Evolutionary conservation across 2,329 filamentous ascomycete species (phyloP), one percentile per base, ranked within the genome.

Genomic region (Bimuria novae-zelandiae): DNA sequence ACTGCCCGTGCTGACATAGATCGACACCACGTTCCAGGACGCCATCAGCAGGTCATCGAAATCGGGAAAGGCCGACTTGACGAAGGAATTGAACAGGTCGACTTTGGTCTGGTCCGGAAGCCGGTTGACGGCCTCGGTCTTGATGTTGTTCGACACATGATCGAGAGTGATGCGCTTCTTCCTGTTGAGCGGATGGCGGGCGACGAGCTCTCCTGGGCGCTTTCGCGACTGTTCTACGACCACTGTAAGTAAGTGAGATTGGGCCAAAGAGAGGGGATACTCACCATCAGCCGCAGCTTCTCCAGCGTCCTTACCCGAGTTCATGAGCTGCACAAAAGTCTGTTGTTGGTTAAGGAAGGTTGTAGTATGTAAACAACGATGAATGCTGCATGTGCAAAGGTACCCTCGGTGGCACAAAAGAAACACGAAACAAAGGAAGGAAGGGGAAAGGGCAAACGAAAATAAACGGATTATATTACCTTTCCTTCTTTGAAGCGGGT

Each of bases 31-130:
- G 29, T 71, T 72, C 68, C 68, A 71, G 0, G 63, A 57, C 12
- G 69, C 68, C 41, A 60, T 63, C 56, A 71, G 61, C 40, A 71
- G 25, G 30, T 67, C 64, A 36, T 71, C 64, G 45, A 70, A 68
- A 32, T 63, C 62, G 1, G 69, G 67, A 7, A 71, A 65, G 0
- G 67, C 65, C 0, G 61, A 56, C 32, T 60, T 62, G 23, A 62
- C 41, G 7, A 71, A 56, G 2, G 49, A 59, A 39, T 71, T 58
- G 61, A 71, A 72, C 4, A 72, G 43, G 1, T 63, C 57, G 8
- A 67, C 48, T 17, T 71, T 70, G 43, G 63, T 42, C 4, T 62
- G 33, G 7, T 57, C 52, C 3, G 67, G 52, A n/a, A 71, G 59
- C 0, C 53, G 58, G 42, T 60, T 50, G 44, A 72, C 62, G 0